These are phyloP conservation scores for Cordyceps javanica DNA, from an alignment of 2,329 filamentous ascomycete species.

Conservation along the genomic window DNA sequence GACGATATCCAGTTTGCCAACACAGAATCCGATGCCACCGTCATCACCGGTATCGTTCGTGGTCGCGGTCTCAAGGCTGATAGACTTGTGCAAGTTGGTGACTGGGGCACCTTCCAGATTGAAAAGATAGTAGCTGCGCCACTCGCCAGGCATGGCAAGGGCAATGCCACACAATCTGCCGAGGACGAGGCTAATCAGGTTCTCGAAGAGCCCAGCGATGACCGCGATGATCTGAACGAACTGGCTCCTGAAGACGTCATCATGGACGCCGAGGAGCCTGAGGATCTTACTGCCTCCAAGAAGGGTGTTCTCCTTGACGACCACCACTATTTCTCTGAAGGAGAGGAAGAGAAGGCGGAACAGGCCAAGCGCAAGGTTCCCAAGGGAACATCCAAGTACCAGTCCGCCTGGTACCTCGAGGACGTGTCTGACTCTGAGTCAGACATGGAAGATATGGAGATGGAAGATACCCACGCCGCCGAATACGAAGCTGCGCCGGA, in stretches of 20 bases:
- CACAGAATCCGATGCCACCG: slow-evolving; percentile 53
- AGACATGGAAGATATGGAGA: slow-evolving; percentile 65
- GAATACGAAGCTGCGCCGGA: slow-evolving; percentile 62
- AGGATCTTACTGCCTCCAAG: slow-evolving; percentile 42
- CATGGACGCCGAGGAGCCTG: slow-evolving; percentile 60
- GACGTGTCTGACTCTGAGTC: slow-evolving; percentile 80
- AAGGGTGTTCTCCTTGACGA: slow-evolving; percentile 93
- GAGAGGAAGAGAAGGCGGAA: slow-evolving; percentile 53
- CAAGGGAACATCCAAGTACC: slow-evolving; percentile 87
- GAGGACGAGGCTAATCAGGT: slow-evolving; percentile 47
- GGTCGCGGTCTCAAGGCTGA: slow-evolving; percentile 86
- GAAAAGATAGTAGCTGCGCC: slow-evolving; percentile 80
- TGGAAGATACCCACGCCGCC: slow-evolving; percentile 53
- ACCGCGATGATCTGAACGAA: slow-evolving; percentile 76
- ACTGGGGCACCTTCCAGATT: slow-evolving; percentile 91
- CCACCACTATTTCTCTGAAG: slow-evolving; percentile 93
- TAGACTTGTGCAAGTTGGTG: slow-evolving; percentile 81
- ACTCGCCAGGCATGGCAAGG: slow-evolving; percentile 52
- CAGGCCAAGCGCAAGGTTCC: slow-evolving; percentile 57
- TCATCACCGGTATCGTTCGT: slow-evolving; percentile 78
- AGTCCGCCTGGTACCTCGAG: slow-evolving; percentile 86
- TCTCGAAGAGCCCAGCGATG: slow-evolving; percentile 66
- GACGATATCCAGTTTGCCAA: slow-evolving; percentile 72
- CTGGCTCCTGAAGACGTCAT: slow-evolving; percentile 80
- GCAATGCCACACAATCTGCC: slow-evolving; percentile 67